Conservation (phyloP, 2,329 filamentous ascomycete species). For the Pseudopithomyces chartarum region DNA sequence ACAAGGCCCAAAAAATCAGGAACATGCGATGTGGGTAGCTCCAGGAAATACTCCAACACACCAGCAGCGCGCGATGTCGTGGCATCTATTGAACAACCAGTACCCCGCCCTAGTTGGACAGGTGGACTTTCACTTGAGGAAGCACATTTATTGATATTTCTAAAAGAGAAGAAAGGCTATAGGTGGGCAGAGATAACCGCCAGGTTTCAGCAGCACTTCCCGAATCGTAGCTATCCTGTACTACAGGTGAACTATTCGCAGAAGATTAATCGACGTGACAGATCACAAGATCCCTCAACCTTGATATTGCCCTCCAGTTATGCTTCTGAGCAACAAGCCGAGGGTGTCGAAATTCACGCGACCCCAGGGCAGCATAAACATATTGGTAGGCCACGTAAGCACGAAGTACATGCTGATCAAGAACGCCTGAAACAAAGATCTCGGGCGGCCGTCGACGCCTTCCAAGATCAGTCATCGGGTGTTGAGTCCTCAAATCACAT, state of each 20-base stretch:
- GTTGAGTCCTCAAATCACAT: constrained; percentile 19
- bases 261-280: constrained; percentile 31
- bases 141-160: constrained; percentile 43
- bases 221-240: constrained; percentile 29
- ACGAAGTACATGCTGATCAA: background rate
- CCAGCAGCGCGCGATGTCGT: background rate
- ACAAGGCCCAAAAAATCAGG: no score
- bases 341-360: constrained; percentile 26
- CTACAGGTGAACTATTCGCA: constrained; percentile 36
- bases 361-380: constrained; percentile 6
- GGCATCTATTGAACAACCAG: background rate
- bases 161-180: constrained; percentile 47
- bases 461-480: constrained; percentile 24
- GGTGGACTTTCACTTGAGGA: constrained; percentile 24
- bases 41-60: no score
- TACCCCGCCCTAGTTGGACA: background rate
- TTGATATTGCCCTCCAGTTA: constrained; percentile 31
- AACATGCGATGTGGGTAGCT: no score
- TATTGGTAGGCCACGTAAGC: background rate
- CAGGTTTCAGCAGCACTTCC: constrained; percentile 35
- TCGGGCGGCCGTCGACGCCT: background rate
- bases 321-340: constrained; percentile 27
- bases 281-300: constrained; percentile 25
- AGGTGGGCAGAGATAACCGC: constrained; percentile 44
- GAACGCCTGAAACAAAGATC: background rate